Base-by-base conservation (phyloP, 306 rosid species). In the Acacia melanoxylon region DNA sequence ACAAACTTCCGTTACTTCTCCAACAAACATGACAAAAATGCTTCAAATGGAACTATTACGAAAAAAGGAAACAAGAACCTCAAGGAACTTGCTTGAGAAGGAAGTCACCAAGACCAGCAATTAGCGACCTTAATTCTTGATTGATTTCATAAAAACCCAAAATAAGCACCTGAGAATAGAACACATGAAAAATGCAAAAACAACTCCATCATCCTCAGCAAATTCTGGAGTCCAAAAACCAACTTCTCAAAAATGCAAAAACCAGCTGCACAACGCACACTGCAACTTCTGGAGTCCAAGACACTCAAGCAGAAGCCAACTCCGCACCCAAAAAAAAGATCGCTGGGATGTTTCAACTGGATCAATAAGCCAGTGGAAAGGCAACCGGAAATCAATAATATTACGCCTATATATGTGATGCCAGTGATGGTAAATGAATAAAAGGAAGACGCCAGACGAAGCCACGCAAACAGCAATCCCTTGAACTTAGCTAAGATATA, bases 381-480 rank as follows among this genome's bases (percentile, higher is more conserved):
- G 29, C 83, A 74, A 45, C 83, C 68, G 29, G 33, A 68, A 71
- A 65, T 40, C 68, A 70, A 88, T 19, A 80, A 80, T 27, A 37
- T 48, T 77, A 71, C 86, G 80, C 72, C 83, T 66, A 75, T 81
- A 84, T 35, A 5, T 80, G 82, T 80, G 82, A 77, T 72, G 58
- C 79, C 84, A 84, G 82, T 80, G 82, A 77, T 72, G 58, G 80
- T 85, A 84, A 89, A 74, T 78, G 82, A 91, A 86, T 85, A 41
- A 78, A 83, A 81, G 80, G 80, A 86, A 82, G 49, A 76, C 74
- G 52, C 80, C 31, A 85, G 76, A 81, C 63, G 86, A 84, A 86
- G 78, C 84, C 86, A 76, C 82, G 48, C 81, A 85, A 54, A 42
- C 81, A 76, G 85, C 76, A 71, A 82, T 79, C 86, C 88, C 83